Conservation (phyloP, 73 alveolate genomes). For the Paramecium sonneborni region DNA sequence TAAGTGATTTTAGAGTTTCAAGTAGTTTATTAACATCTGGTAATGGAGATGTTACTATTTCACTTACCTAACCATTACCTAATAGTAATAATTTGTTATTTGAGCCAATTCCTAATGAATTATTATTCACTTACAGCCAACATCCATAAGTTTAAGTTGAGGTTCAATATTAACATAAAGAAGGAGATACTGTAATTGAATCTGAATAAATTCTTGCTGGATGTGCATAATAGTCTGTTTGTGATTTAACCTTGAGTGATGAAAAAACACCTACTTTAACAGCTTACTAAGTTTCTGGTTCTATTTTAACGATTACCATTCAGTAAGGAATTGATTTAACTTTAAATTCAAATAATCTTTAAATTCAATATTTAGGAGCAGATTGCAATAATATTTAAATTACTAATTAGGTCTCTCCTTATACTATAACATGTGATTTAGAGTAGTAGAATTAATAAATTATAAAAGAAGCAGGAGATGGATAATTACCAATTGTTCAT, state of each 20-base stretch:
- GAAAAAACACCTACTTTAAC: not conserved
- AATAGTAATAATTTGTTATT: not conserved
- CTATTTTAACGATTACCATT: not conserved
- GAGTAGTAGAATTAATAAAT: not conserved
- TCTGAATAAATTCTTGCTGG: not conserved
- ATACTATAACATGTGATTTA: not conserved
- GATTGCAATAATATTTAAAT: conserved; percentile 27
- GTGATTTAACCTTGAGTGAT: not conserved
- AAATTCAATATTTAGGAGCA: conserved; percentile 5
- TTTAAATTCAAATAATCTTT: not conserved
- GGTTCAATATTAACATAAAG: not conserved
- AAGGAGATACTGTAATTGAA: not conserved
- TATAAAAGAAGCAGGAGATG: conserved; percentile 28
- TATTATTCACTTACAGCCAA: not conserved
- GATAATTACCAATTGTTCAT: not conserved
- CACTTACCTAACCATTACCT: not conserved
- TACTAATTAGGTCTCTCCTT: not conserved
- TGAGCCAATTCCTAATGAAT: conserved; percentile 38
- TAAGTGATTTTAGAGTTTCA: not conserved
- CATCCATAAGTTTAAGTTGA: conserved; percentile 47
- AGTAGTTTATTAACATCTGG: not conserved
- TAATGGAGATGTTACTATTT: not conserved
- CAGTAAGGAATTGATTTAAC: not conserved
- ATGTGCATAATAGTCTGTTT: not conserved
- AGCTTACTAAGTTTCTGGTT: not conserved